phyloP scores from a whole-genome alignment of 805 yeast species.

The Wickerhamomyces mucosus region DNA sequence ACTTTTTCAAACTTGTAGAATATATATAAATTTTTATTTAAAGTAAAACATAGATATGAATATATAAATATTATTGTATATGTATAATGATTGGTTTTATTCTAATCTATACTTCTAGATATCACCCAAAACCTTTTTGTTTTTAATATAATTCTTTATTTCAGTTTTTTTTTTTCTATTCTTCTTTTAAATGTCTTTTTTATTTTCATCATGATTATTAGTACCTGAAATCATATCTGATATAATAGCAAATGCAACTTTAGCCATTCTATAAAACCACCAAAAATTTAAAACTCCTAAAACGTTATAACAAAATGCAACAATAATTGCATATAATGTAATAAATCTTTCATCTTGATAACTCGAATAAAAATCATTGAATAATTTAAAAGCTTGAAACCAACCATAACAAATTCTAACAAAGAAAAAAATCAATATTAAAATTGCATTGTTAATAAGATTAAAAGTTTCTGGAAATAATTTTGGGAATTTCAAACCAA shows the following conservation, averaged over 20 bases:
- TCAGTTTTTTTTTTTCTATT: neutral
- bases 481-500: conserved; percentile 59
- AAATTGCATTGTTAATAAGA: conserved; percentile 53
- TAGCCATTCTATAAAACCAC: conserved; percentile 78
- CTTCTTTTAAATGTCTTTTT: conserved; percentile 15
- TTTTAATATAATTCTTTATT: neutral
- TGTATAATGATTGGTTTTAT: no score
- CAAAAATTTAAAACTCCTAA: conserved; percentile 54
- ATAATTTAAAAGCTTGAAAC: conserved; percentile 44
- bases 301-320: conserved; percentile 37
- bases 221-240: conserved; percentile 19
- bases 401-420: conserved; percentile 75
- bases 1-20: no score
- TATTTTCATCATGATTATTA: conserved; percentile 15
- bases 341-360: conserved; percentile 34
- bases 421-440: conserved; percentile 55
- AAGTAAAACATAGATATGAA: neutral
- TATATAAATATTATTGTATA: neutral
- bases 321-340: conserved; percentile 24
- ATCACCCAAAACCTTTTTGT: no score
- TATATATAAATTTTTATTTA: no score
- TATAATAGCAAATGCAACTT: conserved; percentile 43
- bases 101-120: no score
- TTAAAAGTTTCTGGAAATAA: conserved; percentile 42
- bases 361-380: conserved; percentile 31